Conservation (phyloP, 2,329 filamentous ascomycete species). For the Hypoxylon sp. region DNA sequence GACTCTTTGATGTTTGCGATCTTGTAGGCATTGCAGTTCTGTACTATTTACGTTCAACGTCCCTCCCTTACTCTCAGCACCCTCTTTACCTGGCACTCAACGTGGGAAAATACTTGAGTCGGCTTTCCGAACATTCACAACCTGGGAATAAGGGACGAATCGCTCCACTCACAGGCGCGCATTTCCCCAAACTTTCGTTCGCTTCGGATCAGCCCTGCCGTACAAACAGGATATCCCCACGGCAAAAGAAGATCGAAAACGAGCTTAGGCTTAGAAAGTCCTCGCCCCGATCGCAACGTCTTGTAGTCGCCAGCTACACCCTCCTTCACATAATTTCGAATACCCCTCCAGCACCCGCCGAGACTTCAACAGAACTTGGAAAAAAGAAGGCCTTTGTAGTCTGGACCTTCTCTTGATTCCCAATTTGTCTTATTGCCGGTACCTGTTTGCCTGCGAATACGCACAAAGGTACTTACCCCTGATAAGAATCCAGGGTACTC, state of each 20-base stretch:
- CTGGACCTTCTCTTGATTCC: conserved; percentile 31
- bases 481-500: conserved; percentile 8
- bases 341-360: conserved; percentile 29
- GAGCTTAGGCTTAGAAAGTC: conserved; percentile 17
- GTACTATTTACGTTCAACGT: conserved; percentile 33
- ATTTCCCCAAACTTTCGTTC: conserved; percentile 25
- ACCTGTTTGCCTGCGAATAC: conserved; percentile 10
- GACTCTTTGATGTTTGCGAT: conserved; percentile 26
- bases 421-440: conserved; percentile 18
- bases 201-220: conserved; percentile 32
- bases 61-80: conserved; percentile 19
- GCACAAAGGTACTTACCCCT: conserved; percentile 32
- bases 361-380: conserved; percentile 20
- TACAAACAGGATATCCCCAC: conserved; percentile 24
- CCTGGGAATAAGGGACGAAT: conserved; percentile 31
- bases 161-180: conserved; percentile 19
- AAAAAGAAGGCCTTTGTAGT: conserved; percentile 29
- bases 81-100: conserved; percentile 24
- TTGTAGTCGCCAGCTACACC: conserved; percentile 6
- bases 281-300: conserved; percentile 18
- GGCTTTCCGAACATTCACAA: conserved; percentile 21
- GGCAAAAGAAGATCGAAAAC: conserved; percentile 27
- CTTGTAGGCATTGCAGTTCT: conserved; percentile 36
- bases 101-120: conserved; percentile 22
- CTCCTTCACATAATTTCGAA: conserved; percentile 26